Conservation (phyloP, 2,329 filamentous ascomycete species). For the Cladophialophora immunda region DNA sequence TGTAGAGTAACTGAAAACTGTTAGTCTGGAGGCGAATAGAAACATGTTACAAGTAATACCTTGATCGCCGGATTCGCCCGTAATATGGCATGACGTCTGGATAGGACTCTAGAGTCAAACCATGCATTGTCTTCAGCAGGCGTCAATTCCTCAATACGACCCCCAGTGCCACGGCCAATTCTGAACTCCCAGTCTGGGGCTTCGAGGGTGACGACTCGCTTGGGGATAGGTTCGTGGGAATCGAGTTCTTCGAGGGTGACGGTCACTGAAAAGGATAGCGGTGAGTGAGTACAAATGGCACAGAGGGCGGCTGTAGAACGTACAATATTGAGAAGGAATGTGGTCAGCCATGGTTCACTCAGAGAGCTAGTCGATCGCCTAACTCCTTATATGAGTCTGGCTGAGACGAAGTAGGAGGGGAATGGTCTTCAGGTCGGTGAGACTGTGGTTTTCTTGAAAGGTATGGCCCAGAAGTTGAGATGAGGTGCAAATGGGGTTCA, state of each 20-base stretch:
- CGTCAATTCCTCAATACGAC: conserved; percentile 44
- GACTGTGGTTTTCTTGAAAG: background rate
- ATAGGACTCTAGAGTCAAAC: conserved; percentile 59
- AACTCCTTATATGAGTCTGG: background rate
- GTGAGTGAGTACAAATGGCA: background rate
- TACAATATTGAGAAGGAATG: conserved; percentile 16
- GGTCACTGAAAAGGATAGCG: conserved; percentile 42
- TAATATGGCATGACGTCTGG: conserved; percentile 55
- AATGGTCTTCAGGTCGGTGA: background rate
- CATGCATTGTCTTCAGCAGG: conserved; percentile 52
- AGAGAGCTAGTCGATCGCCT: background rate
- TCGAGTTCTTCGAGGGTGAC: conserved; percentile 47
- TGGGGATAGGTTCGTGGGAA: conserved; percentile 40
- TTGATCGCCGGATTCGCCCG: conserved; percentile 38
- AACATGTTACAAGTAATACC: conserved; percentile 14
- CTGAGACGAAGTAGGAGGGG: background rate
- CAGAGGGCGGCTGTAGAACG: background rate
- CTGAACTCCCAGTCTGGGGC: conserved; percentile 42
- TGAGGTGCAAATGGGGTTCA: conserved; percentile 20
- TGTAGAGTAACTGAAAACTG: conserved; percentile 49
- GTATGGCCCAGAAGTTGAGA: conserved; percentile 6
- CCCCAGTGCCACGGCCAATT: conserved; percentile 55
- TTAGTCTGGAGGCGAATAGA: conserved; percentile 38
- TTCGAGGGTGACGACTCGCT: conserved; percentile 47
- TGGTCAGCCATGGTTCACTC: conserved; percentile 11